Evolutionary conservation across 306 rosid species (phyloP).

Genomic region (Luffa aegyptiaca): DNA sequence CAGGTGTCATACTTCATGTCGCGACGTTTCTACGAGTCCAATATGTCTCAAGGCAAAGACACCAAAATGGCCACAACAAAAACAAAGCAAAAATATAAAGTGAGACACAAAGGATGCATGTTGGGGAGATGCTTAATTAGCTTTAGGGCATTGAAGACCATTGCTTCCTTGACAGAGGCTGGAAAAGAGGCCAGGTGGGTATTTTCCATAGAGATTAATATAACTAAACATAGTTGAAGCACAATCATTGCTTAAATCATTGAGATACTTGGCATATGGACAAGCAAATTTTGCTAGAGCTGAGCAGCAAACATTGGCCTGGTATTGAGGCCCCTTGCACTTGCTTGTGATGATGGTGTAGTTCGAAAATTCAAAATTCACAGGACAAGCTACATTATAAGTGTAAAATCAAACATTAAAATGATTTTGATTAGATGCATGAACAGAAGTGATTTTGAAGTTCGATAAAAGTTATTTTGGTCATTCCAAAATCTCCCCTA

Average conservation of each 20-base stretch:
- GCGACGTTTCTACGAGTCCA: not conserved
- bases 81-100: not conserved
- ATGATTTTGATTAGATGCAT: too few species aligned
- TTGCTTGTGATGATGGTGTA: slow-evolving; percentile 70
- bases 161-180: not conserved
- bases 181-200: slow-evolving; percentile 86
- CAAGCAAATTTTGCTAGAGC: slow-evolving; percentile 72
- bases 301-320: slow-evolving; percentile 39
- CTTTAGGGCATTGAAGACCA: not conserved
- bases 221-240: slow-evolving; percentile 92
- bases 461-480: too few species aligned
- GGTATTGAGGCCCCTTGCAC: slow-evolving; percentile 81
- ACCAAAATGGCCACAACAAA: too few species aligned
- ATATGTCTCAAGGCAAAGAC: not conserved
- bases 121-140: not conserved
- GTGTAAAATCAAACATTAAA: too few species aligned
- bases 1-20: not conserved
- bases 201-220: slow-evolving; percentile 72
- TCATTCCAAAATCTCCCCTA: too few species aligned
- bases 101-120: not conserved
- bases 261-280: slow-evolving; percentile 52
- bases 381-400: slow-evolving; percentile 62
- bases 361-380: slow-evolving; percentile 70
- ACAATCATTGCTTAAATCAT: slow-evolving; percentile 64
- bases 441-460: too few species aligned